Conservation (phyloP, 2,329 filamentous ascomycete species). For the Phoma sp. region DNA sequence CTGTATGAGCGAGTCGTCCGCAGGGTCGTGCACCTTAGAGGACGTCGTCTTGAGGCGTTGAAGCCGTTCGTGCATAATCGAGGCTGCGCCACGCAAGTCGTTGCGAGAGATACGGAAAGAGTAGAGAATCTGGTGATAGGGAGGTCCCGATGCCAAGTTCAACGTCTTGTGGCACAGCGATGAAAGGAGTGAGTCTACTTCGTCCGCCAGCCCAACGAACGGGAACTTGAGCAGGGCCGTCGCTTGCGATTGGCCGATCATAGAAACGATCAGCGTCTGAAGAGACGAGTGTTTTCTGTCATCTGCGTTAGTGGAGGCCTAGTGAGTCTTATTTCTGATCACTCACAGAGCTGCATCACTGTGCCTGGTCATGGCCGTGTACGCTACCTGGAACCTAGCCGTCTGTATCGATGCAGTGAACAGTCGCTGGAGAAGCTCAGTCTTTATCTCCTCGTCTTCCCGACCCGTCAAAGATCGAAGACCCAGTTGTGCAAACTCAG, state of each 20-base stretch:
- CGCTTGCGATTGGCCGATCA: constrained; percentile 45
- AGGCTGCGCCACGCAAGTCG: constrained; percentile 81
- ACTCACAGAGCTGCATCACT: constrained; percentile 68
- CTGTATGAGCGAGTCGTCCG: constrained; percentile 66
- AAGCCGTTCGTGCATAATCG: constrained; percentile 62
- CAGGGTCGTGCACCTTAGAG: constrained; percentile 50
- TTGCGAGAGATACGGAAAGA: constrained; percentile 84
- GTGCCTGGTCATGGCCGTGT: constrained; percentile 77
- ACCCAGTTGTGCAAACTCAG: constrained; percentile 80
- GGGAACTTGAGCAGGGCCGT: constrained; percentile 71
- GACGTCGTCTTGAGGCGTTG: constrained; percentile 56
- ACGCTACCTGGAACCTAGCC: constrained; percentile 81
- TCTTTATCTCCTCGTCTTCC: constrained; percentile 43
- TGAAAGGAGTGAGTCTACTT: constrained; percentile 79
- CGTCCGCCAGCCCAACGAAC: constrained; percentile 76
- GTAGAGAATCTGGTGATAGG: constrained; percentile 89
- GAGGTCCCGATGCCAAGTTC: constrained; percentile 66
- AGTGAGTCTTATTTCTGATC: no score
- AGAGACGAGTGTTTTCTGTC: constrained; percentile 70
- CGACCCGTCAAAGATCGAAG: constrained; percentile 51
- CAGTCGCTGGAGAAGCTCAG: constrained; percentile 73
- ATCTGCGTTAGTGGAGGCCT: constrained; percentile 20
- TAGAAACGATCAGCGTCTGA: constrained; percentile 63
- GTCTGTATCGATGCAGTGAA: constrained; percentile 83
- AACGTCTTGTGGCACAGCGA: constrained; percentile 73